Percentiles rank a stretch among this genome's conserved stretches.
These are phyloP conservation scores for Botryosphaeria dothidea DNA, from an alignment of 2,329 filamentous ascomycete species.

Conservation along the genomic window DNA sequence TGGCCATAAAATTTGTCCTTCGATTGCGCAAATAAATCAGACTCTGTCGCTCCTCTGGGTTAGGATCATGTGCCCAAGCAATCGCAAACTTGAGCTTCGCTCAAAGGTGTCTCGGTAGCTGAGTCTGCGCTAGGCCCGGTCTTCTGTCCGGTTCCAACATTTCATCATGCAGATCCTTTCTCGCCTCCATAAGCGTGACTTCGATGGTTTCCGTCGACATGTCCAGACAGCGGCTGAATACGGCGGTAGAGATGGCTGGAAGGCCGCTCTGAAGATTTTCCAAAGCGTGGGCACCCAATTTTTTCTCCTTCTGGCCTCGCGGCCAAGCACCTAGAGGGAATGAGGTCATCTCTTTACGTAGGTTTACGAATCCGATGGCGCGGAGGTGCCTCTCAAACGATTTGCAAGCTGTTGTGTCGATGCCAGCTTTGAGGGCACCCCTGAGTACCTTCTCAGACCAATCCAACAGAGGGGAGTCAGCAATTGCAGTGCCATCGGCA, in stretches of 20 bases:
- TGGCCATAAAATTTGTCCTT: too few species aligned
- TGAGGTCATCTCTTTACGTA: neutral
- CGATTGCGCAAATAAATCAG: too few species aligned
- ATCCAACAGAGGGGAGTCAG: neutral
- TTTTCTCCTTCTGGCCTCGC: neutral
- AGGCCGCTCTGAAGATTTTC: conserved; percentile 10
- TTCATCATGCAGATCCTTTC: neutral
- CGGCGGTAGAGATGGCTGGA: conserved; percentile 6
- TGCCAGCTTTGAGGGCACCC: conserved; percentile 21
- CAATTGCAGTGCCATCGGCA: neutral
- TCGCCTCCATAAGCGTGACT: neutral
- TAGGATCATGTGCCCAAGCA: neutral
- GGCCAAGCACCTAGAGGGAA: conserved; percentile 15
- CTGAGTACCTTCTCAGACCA: conserved; percentile 3
- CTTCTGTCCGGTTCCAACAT: neutral
- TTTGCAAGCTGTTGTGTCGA: conserved; percentile 38
- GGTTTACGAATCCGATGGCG: neutral
- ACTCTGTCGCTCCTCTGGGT: too few species aligned
- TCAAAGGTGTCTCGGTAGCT: neutral
- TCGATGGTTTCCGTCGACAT: conserved; percentile 2
- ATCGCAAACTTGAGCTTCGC: neutral
- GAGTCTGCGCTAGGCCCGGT: neutral
- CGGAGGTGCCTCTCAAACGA: conserved; percentile 24
- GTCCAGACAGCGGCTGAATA: conserved; percentile 12
- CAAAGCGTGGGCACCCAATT: neutral